Base-by-base conservation (phyloP, 2,329 filamentous ascomycete species). In the Helotiales sp. region DNA sequence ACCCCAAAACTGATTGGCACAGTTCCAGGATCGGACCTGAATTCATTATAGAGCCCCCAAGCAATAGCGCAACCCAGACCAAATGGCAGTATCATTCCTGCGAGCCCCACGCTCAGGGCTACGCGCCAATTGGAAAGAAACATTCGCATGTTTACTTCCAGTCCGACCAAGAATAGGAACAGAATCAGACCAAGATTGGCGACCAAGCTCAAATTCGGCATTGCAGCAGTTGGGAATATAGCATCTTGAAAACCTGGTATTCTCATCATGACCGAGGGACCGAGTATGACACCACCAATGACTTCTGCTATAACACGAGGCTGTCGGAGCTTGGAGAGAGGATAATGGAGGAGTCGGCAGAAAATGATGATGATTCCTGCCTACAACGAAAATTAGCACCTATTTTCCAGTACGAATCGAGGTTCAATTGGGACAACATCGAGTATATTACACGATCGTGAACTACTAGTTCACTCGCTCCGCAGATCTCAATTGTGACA, bases 301-400 rank as follows among this genome's bases (percentile, higher is more conserved):
- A 95, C 90, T 75, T 95, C 90, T 50, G 90, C 88, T 66, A 95
- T 93, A 64, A 95, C 90, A 47, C 88, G 85, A 62, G 90, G 90
- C 70, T 95, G 90, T 55, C 88, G 85, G 50, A 95, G 79, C 67
- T 86, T 87, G 65, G 87, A 87, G 5, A 93, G 81, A 9, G 90
- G 90, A 76, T 83, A 92, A 71, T 93, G 89, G 19, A 93, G 78
- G 44, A 89, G 72, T 30, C 88, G 86, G 68, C 87, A 91, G 72
- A 91, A 84, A 57, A 90, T 81, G 67, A 92, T 86, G 68, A 92
- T 90, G 59, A 93, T 87, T 59, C 78, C 79, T 25, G 85, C 84
- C 84, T 92, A 24, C 6, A 55, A 12, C 15, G 22, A 22, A 33
- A 54, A 46, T 66, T 58, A 63, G 61, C 49, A 44, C 30, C 40